Evolutionary conservation across 2,329 filamentous ascomycete species (phyloP), one percentile per base, ranked within the genome.

Genomic region (Alternaria triticimaculans): DNA sequence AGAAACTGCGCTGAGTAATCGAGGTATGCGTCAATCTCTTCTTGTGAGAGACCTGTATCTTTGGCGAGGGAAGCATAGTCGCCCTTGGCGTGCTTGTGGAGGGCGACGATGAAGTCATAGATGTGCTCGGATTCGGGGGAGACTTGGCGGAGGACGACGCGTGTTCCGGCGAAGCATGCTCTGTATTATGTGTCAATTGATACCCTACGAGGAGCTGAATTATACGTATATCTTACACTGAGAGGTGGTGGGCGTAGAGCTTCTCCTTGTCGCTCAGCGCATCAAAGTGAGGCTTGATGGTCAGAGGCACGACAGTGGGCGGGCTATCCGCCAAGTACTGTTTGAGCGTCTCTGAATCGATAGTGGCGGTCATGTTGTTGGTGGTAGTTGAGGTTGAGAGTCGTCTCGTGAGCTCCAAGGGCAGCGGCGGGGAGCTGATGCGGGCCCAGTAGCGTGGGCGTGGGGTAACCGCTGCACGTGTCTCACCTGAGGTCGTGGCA

Each of bases 271-370:
- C 88, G 57, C 83, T 86, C 65, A 96, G 81, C 37, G 89, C 88
- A 59, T 95, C 91, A 74, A 98, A 99, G 82, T 98, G 95, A 78
- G 93, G 92, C 82, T 93, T 93, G 79, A 98, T 96, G 79, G 93
- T 90, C 54, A 99, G 88, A 51, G 90, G 89, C 63, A 97, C 95
- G 60, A 97, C 89, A 53, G 90, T 92, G 1, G 96, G 96, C 49
- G 96, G 96, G 68, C 91, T 90, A 81, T 99, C 96, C 50, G 96
- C 94, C 65, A 97, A 87, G 80, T 97, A 97, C 78, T 97, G 91
- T 79, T 84, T 83, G 45, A 84, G 78, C 7, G 78, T 78, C 41
- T 81, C 76, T 9, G 77, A 74, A 65, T 84, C 83, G 76, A 85
- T 84, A 48, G 72, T 72, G 45, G 70, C 63, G 57, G 72, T 44